These are phyloP conservation scores for Zangia roseola DNA, from an alignment of 768 basidiomycete species.

Conservation along the genomic window DNA sequence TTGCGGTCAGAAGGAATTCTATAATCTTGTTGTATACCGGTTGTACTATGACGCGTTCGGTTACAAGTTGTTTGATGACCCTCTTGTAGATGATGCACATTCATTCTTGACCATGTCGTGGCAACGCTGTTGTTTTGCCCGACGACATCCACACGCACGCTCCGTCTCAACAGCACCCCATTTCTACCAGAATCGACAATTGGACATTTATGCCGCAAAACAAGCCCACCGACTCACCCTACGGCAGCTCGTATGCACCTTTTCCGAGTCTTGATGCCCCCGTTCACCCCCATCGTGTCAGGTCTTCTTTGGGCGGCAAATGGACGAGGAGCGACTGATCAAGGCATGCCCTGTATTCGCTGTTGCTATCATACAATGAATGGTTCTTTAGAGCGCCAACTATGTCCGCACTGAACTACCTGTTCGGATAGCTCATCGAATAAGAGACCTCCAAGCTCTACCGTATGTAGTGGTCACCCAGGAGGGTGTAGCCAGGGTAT, in stretches of 20 bases:
- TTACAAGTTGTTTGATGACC: background rate
- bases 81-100: background rate
- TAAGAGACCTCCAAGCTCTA: conserved; percentile 82
- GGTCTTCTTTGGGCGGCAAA: conserved; percentile 85
- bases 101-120: conserved; percentile 25
- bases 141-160: conserved; percentile 12
- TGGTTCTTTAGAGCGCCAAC: conserved; percentile 67
- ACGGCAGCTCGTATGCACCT: conserved; percentile 64
- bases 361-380: background rate
- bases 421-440: conserved; percentile 81
- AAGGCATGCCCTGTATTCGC: conserved; percentile 45
- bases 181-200: conserved; percentile 82
- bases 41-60: background rate
- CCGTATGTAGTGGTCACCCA: conserved; percentile 88
- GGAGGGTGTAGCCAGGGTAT: conserved; percentile 78
- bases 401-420: conserved; percentile 90
- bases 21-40: conserved; percentile 26
- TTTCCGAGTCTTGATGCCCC: conserved; percentile 1
- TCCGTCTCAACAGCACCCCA: conserved; percentile 44
- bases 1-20: conserved; percentile 71
- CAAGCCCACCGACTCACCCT: conserved; percentile 71
- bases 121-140: conserved; percentile 12
- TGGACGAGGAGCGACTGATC: conserved; percentile 75
- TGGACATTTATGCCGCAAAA: conserved; percentile 77
- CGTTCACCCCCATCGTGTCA: conserved; percentile 28